Evolutionary conservation across 257 asterid species (phyloP).

Genomic region (Capsicum baccatum): DNA sequence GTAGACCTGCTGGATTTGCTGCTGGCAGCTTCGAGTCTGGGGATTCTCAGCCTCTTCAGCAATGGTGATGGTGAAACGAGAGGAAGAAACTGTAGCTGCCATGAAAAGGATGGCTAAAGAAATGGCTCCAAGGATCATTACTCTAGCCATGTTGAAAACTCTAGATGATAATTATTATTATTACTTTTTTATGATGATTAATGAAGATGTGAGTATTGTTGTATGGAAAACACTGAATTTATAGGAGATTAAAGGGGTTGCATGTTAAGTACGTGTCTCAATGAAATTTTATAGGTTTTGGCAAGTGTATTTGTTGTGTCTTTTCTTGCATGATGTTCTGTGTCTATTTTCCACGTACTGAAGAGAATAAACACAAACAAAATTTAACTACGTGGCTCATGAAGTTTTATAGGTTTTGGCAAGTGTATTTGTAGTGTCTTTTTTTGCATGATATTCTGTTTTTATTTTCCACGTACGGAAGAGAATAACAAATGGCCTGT

Average conservation of each 20-base stretch:
- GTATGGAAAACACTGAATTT: neutral
- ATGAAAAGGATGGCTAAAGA: slow-evolving; percentile 39
- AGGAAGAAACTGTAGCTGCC: slow-evolving; percentile 29
- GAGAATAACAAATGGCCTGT: too few relatives aligned
- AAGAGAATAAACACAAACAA: too few relatives aligned
- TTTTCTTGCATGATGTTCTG: slow-evolving; percentile 28
- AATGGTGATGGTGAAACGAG: slow-evolving; percentile 18
- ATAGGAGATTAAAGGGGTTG: slow-evolving; percentile 25
- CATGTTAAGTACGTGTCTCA: slow-evolving; percentile 52
- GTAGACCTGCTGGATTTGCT: slow-evolving; percentile 20
- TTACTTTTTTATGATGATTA: neutral
- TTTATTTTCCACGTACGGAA: too few relatives aligned
- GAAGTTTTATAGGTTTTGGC: neutral
- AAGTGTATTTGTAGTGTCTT: slow-evolving; percentile 23
- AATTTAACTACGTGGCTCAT: slow-evolving; percentile 28
- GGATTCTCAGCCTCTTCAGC: slow-evolving; percentile 30
- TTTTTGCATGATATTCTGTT: slow-evolving; percentile 29
- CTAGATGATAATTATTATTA: neutral
- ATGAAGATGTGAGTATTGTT: neutral
- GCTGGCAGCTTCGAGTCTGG: slow-evolving; percentile 26
- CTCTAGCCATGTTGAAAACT: slow-evolving; percentile 41
- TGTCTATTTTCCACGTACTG: neutral
- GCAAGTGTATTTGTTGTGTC: slow-evolving; percentile 29
- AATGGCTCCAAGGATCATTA: slow-evolving; percentile 28
- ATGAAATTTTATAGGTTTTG: neutral